Conservation (phyloP, 148 eudicot genomes). For the Dysphania ambrosioides region DNA sequence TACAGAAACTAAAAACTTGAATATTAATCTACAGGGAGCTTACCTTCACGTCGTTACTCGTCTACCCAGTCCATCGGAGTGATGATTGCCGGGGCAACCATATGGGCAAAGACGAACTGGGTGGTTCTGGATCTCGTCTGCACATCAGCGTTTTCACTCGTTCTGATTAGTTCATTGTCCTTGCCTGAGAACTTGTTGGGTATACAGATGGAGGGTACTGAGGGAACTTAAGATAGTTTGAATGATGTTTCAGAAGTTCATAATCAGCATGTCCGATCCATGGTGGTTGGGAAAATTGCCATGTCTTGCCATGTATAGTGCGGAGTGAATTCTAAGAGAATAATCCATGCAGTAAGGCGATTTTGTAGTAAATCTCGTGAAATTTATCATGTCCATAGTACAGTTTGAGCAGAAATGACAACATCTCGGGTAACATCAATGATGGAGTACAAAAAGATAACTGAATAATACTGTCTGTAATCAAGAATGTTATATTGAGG, state of each 20-base stretch:
- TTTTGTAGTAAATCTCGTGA: constrained; percentile 35
- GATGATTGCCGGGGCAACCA: constrained; percentile 52
- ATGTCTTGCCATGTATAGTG: constrained; percentile 53
- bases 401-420: constrained; percentile 41
- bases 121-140: constrained; percentile 57
- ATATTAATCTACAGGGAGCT: constrained; percentile 64
- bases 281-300: constrained; percentile 49
- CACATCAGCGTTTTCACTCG: constrained; percentile 48
- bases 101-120: constrained; percentile 58
- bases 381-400: constrained; percentile 53
- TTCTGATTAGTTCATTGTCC: constrained; percentile 41
- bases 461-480: not conserved
- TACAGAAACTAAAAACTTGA: constrained; percentile 17
- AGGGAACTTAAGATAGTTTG: constrained; percentile 40
- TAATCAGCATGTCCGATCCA: constrained; percentile 69
- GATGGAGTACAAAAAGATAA: not conserved
- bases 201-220: constrained; percentile 67
- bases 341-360: constrained; percentile 34
- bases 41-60: constrained; percentile 57
- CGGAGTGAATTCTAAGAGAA: constrained; percentile 32
- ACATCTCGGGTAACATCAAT: no score
- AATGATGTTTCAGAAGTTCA: constrained; percentile 56
- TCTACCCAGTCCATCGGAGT: constrained; percentile 59
- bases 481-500: constrained; percentile 4
- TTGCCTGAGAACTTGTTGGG: constrained; percentile 40